These are phyloP conservation scores for Chlorella sp. DNA, from an alignment of 139 green algal genomes.

Conservation along the genomic window DNA sequence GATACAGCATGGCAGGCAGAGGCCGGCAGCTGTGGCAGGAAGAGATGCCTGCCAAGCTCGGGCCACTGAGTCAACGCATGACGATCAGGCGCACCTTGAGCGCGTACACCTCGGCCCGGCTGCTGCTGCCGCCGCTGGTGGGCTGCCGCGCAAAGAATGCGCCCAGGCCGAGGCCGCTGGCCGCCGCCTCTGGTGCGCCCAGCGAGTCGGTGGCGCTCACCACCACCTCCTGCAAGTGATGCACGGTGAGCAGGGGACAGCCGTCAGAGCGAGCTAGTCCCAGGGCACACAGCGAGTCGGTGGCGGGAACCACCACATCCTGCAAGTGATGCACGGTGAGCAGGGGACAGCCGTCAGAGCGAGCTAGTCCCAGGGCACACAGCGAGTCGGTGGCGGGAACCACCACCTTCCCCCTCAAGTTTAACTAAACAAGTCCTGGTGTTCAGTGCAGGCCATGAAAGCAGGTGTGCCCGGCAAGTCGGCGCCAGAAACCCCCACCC, in stretches of 20 bases:
- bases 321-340: neutral
- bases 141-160: conserved; percentile 41
- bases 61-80: no score
- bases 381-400: conserved; percentile 57
- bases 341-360: no score
- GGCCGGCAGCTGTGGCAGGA: no score
- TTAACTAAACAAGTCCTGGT: no score
- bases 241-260: no score
- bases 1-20: no score
- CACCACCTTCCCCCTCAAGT: conserved; percentile 26
- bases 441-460: no score
- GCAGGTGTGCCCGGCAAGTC: no score
- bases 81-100: conserved; percentile 39
- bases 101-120: conserved; percentile 59
- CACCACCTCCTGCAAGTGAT: conserved; percentile 5
- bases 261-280: no score
- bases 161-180: conserved; percentile 21
- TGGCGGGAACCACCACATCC: conserved; percentile 28
- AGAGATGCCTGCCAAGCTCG: no score
- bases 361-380: no score
- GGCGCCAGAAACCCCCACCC: no score
- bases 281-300: conserved; percentile 69
- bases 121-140: neutral
- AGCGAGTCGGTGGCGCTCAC: conserved; percentile 57
- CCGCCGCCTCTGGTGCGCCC: conserved; percentile 46